Conservation (phyloP, 1,284 basidiomycete species). For the Heimioporus retisporus region DNA sequence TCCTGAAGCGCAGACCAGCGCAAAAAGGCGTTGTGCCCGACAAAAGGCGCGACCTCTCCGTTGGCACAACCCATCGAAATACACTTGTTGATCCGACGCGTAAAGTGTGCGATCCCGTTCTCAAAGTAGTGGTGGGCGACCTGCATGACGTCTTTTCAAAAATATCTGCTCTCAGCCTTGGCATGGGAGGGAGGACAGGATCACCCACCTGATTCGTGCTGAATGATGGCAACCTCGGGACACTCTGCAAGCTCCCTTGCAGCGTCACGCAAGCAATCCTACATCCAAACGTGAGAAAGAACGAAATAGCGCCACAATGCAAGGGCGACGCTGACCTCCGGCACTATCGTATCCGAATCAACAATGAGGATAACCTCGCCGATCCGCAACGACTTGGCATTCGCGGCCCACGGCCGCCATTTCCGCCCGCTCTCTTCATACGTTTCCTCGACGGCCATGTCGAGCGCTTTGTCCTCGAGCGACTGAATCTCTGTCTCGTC, state of each 20-base stretch:
- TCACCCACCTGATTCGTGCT: constrained; percentile 76
- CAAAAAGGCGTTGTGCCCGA: constrained; percentile 91
- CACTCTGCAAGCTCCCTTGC: constrained; percentile 82
- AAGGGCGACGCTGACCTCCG: constrained; percentile 48
- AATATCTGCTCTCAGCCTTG: constrained; percentile 35
- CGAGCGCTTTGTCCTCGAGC: constrained; percentile 72
- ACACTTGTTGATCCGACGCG: constrained; percentile 79
- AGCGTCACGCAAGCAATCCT: constrained; percentile 87
- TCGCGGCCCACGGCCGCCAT: constrained; percentile 73
- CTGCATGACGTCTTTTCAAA: constrained; percentile 76
- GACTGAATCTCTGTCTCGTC: constrained; percentile 45
- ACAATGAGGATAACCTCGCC: constrained; percentile 79
- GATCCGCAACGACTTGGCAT: constrained; percentile 66
- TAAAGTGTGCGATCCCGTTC: constrained; percentile 89
- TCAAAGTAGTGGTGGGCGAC: constrained; percentile 90
- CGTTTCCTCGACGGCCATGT: constrained; percentile 75
- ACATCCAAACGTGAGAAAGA: constrained; percentile 68
- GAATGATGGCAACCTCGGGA: constrained; percentile 82
- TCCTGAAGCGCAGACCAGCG: constrained; percentile 91
- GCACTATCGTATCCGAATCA: constrained; percentile 87
- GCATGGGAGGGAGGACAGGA: constrained; percentile 1
- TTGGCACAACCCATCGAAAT: constrained; percentile 83
- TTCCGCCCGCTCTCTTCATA: constrained; percentile 64
- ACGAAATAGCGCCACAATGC: background rate
- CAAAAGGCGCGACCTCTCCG: constrained; percentile 87